Percentiles rank a stretch among this genome's conserved stretches.
Evolutionary conservation across 768 basidiomycete genomes (phyloP).

Genomic region (Daedalea quercina): DNA sequence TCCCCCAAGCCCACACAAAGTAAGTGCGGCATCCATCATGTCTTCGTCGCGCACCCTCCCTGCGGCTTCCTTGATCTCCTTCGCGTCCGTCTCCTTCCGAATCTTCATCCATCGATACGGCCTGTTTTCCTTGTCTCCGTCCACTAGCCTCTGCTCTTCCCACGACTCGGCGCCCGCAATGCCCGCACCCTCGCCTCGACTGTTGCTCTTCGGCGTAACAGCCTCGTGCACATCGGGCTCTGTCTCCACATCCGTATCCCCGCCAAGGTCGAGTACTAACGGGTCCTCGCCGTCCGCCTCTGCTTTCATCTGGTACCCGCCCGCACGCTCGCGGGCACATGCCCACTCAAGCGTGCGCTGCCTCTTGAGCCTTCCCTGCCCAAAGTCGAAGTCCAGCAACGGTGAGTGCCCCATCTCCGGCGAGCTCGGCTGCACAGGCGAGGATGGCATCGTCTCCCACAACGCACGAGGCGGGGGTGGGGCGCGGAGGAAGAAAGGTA

Average conservation of each 20-base stretch:
- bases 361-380: constrained; percentile 10
- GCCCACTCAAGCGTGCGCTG: constrained; percentile 30
- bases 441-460: constrained; percentile 27
- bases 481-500: constrained; percentile 8
- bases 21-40: constrained; percentile 64
- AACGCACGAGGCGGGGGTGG: constrained; percentile 13
- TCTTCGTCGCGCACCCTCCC: constrained; percentile 23
- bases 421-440: constrained; percentile 14
- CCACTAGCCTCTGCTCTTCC: constrained; percentile 1
- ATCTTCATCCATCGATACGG: not conserved
- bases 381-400: constrained; percentile 17
- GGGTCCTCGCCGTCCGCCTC: constrained; percentile 4
- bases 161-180: not conserved
- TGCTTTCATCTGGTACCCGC: not conserved
- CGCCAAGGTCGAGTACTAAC: constrained; percentile 25
- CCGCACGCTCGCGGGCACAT: constrained; percentile 27
- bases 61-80: not conserved
- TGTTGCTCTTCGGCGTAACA: constrained; percentile 45
- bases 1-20: constrained; percentile 48
- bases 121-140: constrained; percentile 8
- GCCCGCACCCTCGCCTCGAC: not conserved
- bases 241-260: constrained; percentile 46
- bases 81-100: not conserved
- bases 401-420: constrained; percentile 9
- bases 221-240: constrained; percentile 48